phyloP scores from a whole-genome alignment of 2,329 filamentous ascomycete genomes.

The Botrytis pseudocinerea region DNA sequence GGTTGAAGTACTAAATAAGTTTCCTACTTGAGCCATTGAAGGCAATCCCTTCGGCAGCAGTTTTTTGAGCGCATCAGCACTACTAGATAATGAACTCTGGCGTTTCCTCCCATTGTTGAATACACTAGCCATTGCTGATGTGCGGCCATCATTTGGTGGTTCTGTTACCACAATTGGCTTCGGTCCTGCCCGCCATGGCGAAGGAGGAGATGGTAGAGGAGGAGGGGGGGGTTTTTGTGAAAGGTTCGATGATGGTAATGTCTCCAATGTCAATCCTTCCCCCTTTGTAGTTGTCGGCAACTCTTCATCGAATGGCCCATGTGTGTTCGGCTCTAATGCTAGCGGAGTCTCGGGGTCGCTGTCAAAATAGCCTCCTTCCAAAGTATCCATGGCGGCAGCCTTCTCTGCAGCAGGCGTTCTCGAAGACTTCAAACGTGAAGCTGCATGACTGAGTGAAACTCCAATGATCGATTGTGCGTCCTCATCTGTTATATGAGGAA shows the following conservation, averaged over 20 bases:
- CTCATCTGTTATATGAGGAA: conserved; percentile 44
- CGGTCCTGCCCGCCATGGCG: conserved; percentile 48
- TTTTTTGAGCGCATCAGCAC: conserved; percentile 58
- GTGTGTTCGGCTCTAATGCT: conserved; percentile 20
- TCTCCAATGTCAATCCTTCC: conserved; percentile 26
- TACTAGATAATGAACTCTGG: conserved; percentile 54
- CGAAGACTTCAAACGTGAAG: conserved; percentile 55
- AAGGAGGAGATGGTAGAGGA: conserved; percentile 31
- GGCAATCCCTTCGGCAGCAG: conserved; percentile 56
- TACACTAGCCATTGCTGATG: conserved; percentile 48
- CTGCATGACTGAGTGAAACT: conserved; percentile 57
- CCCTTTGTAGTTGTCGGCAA: not conserved
- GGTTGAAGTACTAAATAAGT: conserved; percentile 38
- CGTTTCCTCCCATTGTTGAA: conserved; percentile 48
- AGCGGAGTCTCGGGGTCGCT: conserved; percentile 40
- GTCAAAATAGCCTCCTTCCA: conserved; percentile 48
- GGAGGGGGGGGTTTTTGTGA: conserved; percentile 23
- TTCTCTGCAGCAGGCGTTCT: conserved; percentile 60
- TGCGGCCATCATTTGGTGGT: conserved; percentile 37
- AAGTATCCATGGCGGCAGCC: conserved; percentile 53
- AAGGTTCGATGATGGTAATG: conserved; percentile 38
- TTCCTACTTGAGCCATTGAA: conserved; percentile 43
- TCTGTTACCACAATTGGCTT: conserved; percentile 43
- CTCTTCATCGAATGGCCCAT: conserved; percentile 11
- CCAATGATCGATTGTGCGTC: conserved; percentile 61